Evolutionary conservation across 495 filamentous ascomycete genomes (phyloP).

Genomic region (Hypoxylon crocopeplum): DNA sequence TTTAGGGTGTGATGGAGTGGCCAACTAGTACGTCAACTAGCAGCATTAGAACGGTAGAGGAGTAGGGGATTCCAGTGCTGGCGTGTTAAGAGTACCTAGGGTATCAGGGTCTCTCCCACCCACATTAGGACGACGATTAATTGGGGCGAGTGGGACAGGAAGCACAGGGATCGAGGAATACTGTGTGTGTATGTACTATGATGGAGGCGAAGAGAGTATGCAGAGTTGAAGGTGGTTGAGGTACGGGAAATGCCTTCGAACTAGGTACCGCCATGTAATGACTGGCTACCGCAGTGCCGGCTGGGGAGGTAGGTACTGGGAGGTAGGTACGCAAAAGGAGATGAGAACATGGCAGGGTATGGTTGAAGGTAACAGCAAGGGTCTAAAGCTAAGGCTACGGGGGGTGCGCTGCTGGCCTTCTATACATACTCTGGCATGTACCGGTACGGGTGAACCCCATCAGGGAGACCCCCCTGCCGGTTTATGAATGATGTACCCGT

Average conservation of each 20-base stretch:
- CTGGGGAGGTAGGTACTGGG: constrained; percentile 8
- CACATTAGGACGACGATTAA: constrained; percentile 30
- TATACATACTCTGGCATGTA: constrained; percentile 21
- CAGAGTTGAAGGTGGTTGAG: constrained; percentile 4
- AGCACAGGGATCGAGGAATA: constrained; percentile 31
- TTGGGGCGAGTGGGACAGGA: constrained; percentile 39
- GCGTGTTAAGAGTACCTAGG: constrained; percentile 27
- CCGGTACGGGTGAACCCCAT: constrained; percentile 32
- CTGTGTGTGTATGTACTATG: background rate
- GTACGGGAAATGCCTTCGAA: constrained; percentile 33
- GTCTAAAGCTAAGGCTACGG: constrained; percentile 34
- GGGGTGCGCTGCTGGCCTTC: constrained; percentile 23
- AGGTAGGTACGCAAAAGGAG: constrained; percentile 34
- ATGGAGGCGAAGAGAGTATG: constrained; percentile 23
- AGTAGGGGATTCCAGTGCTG: constrained; percentile 31
- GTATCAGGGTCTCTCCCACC: constrained; percentile 34
- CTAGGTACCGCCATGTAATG: constrained; percentile 25
- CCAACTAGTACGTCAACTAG: constrained; percentile 40
- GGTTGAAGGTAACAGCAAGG: constrained; percentile 38
- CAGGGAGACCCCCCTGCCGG: constrained; percentile 11
- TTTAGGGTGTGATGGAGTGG: constrained; percentile 34
- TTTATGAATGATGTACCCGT: constrained; percentile 4
- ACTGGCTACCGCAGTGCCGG: constrained; percentile 7
- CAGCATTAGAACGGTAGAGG: constrained; percentile 27
- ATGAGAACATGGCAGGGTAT: constrained; percentile 41